phyloP scores from a whole-genome alignment of 2,329 filamentous ascomycete genomes.

The Colletotrichum sidae region DNA sequence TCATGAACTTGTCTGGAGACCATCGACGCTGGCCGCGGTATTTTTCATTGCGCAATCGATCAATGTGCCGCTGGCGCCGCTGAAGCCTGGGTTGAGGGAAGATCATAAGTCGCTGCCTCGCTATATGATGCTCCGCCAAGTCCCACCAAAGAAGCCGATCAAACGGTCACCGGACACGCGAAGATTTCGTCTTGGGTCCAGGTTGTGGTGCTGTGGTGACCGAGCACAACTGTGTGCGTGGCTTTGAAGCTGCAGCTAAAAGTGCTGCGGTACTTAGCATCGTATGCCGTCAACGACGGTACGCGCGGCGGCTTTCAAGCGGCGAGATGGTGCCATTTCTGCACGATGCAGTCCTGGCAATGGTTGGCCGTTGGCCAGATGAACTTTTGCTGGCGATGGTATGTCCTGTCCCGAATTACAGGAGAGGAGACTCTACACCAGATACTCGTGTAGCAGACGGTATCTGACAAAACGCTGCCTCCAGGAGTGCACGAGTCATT shows the following conservation, averaged over 20 bases:
- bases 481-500: slow-evolving; percentile 22
- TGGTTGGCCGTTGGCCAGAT: slow-evolving; percentile 9
- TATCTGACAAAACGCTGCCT: not conserved
- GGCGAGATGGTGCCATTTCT: slow-evolving; percentile 18
- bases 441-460: too few species aligned
- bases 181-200: slow-evolving; percentile 13
- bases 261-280: slow-evolving; percentile 9
- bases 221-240: slow-evolving; percentile 7
- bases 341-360: slow-evolving; percentile 9
- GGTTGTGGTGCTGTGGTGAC: slow-evolving; percentile 19
- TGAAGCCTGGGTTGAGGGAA: slow-evolving; percentile 23
- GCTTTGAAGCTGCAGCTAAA: slow-evolving; percentile 15
- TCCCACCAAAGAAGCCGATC: slow-evolving; percentile 26
- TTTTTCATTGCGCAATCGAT: slow-evolving; percentile 8
- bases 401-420: not conserved
- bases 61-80: slow-evolving; percentile 9
- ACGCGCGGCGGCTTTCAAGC: slow-evolving; percentile 6
- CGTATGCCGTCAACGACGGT: slow-evolving; percentile 11
- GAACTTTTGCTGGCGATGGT: not conserved
- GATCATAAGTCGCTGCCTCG: slow-evolving; percentile 36
- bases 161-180: slow-evolving; percentile 26
- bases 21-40: not conserved
- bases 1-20: slow-evolving; percentile 1
- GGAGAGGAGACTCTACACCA: too few species aligned
- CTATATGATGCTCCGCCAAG: slow-evolving; percentile 33